Percentiles rank a stretch among this genome's conserved stretches.
phyloP scores from a whole-genome alignment of 441 rosid genomes.

The Adansonia madagascariensis region DNA sequence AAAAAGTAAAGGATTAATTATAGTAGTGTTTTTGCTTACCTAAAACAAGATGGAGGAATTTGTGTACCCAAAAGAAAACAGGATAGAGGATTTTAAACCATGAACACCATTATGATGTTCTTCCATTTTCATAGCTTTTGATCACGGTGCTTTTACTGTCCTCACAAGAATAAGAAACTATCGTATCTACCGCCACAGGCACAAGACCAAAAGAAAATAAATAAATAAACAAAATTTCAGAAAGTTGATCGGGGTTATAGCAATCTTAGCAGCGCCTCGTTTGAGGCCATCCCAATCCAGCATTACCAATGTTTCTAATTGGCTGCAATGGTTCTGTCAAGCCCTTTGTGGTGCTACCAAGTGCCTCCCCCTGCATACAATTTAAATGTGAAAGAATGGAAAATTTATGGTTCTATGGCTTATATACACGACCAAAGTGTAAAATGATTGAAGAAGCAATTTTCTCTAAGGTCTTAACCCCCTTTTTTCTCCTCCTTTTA shows the following conservation, averaged over 20 bases:
- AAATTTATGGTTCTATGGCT: neutral
- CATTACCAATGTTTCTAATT: constrained; percentile 73
- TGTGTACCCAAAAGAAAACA: neutral
- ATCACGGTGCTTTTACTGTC: neutral
- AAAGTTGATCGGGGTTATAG: neutral
- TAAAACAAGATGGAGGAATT: neutral
- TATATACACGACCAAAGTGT: neutral
- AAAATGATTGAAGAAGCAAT: neutral
- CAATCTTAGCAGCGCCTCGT: constrained; percentile 24
- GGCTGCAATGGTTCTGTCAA: constrained; percentile 71
- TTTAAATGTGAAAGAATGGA: neutral
- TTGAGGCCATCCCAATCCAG: constrained; percentile 80
- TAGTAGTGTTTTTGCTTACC: neutral
- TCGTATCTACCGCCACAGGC: neutral
- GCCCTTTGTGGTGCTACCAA: constrained; percentile 72
- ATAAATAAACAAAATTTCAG: neutral
- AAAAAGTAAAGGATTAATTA: neutral
- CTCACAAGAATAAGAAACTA: neutral
- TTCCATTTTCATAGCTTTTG: neutral
- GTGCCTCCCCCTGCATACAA: constrained; percentile 71
- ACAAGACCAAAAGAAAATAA: neutral
- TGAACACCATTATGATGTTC: neutral
- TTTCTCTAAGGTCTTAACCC: neutral
- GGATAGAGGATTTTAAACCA: neutral
- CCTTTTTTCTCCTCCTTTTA: neutral